Conservation (phyloP, 1,284 basidiomycete species). For the Mrakiaceae sp. region DNA sequence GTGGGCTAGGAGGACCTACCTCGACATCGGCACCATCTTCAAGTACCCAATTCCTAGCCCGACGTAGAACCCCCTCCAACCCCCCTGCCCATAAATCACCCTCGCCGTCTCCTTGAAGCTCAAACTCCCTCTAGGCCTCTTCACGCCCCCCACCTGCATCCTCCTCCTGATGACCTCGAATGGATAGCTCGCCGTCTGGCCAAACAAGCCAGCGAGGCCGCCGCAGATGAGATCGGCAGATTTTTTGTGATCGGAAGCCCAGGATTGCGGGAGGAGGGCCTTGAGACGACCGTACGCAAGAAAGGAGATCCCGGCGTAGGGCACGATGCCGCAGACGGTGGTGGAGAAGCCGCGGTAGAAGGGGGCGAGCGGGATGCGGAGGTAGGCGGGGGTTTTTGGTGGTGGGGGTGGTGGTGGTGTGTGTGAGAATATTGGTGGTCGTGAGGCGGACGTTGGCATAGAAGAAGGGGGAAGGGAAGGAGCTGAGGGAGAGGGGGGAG, state of each 20-base stretch:
- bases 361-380: constrained; percentile 29
- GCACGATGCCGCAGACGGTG: constrained; percentile 83
- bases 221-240: constrained; percentile 58
- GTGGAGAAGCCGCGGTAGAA: constrained; percentile 92
- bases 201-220: constrained; percentile 76
- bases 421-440: too few relatives aligned
- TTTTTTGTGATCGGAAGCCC: constrained; percentile 34
- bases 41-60: constrained; percentile 88
- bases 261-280: constrained; percentile 41
- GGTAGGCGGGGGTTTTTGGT: constrained; percentile 27
- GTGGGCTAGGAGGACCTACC: constrained; percentile 24
- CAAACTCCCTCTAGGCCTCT: constrained; percentile 58
- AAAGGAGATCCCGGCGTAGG: constrained; percentile 94
- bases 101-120: constrained; percentile 65
- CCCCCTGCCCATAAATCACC: constrained; percentile 55
- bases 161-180: constrained; percentile 87
- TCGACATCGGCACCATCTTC: constrained; percentile 94
- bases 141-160: constrained; percentile 91
- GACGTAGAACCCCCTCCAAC: constrained; percentile 85
- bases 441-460: too few relatives aligned
- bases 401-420: constrained; percentile 15
- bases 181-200: constrained; percentile 89
- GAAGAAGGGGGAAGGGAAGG: constrained; percentile 9
- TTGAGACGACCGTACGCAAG: constrained; percentile 80
- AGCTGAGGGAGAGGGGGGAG: constrained; percentile 23